These are phyloP conservation scores for Pyropia yezoensis DNA, from an alignment of 23 red algal genomes.

Conservation along the genomic window DNA sequence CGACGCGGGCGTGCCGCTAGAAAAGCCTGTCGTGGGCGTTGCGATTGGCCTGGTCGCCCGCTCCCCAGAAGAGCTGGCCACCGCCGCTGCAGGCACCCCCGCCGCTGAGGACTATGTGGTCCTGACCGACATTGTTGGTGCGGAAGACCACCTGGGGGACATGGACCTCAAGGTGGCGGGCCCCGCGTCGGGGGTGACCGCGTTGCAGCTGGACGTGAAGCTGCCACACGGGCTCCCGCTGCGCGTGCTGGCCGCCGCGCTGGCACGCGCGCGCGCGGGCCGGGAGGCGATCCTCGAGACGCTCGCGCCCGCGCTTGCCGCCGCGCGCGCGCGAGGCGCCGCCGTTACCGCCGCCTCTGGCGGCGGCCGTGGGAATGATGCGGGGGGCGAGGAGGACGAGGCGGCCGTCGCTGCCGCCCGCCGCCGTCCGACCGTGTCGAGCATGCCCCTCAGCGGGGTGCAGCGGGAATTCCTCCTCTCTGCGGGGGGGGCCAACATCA, in stretches of 20 bases:
- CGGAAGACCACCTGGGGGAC: conserved; percentile 83
- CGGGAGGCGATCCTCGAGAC: conserved; percentile 32
- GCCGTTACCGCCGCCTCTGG: not conserved
- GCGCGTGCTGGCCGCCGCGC: conserved; percentile 5
- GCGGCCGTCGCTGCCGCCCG: no score
- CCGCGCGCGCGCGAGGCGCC: not conserved
- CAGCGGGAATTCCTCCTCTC: no score
- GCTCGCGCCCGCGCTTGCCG: not conserved
- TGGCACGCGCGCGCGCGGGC: conserved; percentile 10
- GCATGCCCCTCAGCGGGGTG: no score
- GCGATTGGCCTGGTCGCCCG: conserved; percentile 60
- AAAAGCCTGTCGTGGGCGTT: conserved; percentile 60
- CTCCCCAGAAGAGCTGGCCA: not conserved
- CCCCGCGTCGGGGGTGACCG: conserved; percentile 26
- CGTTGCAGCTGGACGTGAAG: conserved; percentile 57
- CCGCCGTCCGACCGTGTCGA: no score
- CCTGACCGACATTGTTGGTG: conserved; percentile 83
- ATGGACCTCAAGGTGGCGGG: conserved; percentile 88
- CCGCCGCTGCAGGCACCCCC: not conserved
- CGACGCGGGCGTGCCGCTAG: conserved; percentile 69
- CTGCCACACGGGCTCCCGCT: conserved; percentile 18
- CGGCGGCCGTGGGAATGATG: not conserved
- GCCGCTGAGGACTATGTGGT: conserved; percentile 21
- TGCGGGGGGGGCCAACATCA: no score
- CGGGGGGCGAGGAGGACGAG: not conserved